phyloP scores from a whole-genome alignment of 352 stramenopile genomes.

The Phytophthora megakarya region DNA sequence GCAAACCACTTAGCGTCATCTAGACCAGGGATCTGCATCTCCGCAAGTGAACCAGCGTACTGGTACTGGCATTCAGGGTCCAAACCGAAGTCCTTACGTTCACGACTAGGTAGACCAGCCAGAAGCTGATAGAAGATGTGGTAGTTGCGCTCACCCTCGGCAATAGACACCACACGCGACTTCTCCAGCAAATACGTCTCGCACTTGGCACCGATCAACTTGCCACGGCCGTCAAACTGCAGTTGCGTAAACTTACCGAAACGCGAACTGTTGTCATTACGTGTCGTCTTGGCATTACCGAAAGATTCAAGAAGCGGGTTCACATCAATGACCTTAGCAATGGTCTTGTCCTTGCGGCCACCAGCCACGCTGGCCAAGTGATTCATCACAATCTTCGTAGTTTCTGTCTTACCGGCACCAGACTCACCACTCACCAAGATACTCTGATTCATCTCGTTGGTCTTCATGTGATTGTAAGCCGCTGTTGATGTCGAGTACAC shows the following conservation, averaged over 20 bases:
- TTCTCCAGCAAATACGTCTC: conserved; percentile 97
- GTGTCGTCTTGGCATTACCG: conserved; percentile 94
- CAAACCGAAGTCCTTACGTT: conserved; percentile 68
- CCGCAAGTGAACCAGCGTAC: conserved; percentile 70
- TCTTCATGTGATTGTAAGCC: conserved; percentile 87
- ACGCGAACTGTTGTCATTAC: conserved; percentile 92
- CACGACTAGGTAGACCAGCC: conserved; percentile 54
- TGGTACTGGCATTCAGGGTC: conserved; percentile 69
- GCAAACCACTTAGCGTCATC: conserved; percentile 87
- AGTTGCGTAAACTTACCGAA: conserved; percentile 93
- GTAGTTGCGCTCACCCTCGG: conserved; percentile 97
- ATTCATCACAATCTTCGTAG: conserved; percentile 95
- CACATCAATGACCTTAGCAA: conserved; percentile 91
- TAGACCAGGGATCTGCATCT: conserved; percentile 87
- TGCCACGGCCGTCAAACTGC: conserved; percentile 81
- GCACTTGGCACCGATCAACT: conserved; percentile 86
- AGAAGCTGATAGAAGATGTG: conserved; percentile 98
- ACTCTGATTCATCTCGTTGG: conserved; percentile 80
- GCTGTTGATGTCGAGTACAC: conserved; percentile 89
- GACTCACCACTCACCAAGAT: conserved; percentile 90
- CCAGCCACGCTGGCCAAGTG: conserved; percentile 83
- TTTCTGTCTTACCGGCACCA: conserved; percentile 96
- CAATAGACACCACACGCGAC: conserved; percentile 94
- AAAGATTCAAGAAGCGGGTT: conserved; percentile 94
- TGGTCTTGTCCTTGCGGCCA: conserved; percentile 88